Conservation (phyloP, 2,329 filamentous ascomycete genomes). For the Colletotrichum kahawae region DNA sequence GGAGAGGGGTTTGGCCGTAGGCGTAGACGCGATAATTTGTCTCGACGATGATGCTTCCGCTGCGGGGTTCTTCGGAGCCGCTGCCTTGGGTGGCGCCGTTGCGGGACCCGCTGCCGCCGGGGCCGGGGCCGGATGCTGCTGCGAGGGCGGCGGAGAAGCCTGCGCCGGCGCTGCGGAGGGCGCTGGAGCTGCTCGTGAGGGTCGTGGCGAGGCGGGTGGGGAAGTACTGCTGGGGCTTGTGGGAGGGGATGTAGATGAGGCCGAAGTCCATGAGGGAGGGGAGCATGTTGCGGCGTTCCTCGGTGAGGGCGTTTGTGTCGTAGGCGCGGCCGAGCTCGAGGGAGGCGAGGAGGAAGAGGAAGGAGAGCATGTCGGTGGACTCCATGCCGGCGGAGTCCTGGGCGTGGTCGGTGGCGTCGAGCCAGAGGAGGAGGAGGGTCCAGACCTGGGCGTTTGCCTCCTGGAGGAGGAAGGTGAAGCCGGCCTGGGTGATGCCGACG, state of each 20-base stretch:
- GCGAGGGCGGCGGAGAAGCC: slow-evolving; percentile 71
- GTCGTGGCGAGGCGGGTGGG: slow-evolving; percentile 94
- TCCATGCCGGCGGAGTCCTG: slow-evolving; percentile 71
- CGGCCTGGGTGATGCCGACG: slow-evolving; percentile 85
- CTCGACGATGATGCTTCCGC: slow-evolving; percentile 88
- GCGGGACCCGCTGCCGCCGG: slow-evolving; percentile 25
- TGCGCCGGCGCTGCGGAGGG: slow-evolving; percentile 72
- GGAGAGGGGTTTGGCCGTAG: slow-evolving; percentile 91
- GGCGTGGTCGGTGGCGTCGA: slow-evolving; percentile 77
- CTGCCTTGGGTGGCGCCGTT: slow-evolving; percentile 38
- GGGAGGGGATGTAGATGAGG: slow-evolving; percentile 76
- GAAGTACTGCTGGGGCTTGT: slow-evolving; percentile 72
- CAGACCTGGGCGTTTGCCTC: slow-evolving; percentile 97
- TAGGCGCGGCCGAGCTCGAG: slow-evolving; percentile 92
- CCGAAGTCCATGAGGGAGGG: slow-evolving; percentile 90
- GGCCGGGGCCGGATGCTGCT: slow-evolving; percentile 36
- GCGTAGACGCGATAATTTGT: slow-evolving; percentile 98
- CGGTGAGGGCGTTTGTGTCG: slow-evolving; percentile 81
- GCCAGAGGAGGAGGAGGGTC: slow-evolving; percentile 91
- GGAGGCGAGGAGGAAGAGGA: slow-evolving; percentile 93
- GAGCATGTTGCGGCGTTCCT: slow-evolving; percentile 87
- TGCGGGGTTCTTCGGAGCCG: slow-evolving; percentile 57
- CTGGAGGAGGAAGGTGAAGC: slow-evolving; percentile 93
- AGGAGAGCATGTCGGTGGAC: slow-evolving; percentile 91
- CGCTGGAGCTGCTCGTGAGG: slow-evolving; percentile 75